Evolutionary conservation across 331 rosid species (phyloP).

Genomic region (Dryas integrifolia): DNA sequence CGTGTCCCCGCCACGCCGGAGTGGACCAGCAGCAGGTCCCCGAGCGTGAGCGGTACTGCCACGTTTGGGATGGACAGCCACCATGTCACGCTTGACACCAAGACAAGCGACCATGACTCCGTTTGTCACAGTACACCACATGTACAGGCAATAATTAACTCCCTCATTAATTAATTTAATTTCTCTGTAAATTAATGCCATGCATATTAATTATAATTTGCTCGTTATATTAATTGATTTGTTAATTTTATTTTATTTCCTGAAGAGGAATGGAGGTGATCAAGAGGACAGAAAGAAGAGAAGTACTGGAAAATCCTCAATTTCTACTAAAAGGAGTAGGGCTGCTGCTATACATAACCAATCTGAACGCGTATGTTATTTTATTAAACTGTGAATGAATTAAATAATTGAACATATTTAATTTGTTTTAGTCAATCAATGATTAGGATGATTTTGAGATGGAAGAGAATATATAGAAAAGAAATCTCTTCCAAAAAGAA

Average conservation of each 20-base stretch:
- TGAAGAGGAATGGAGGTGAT: constrained; percentile 44
- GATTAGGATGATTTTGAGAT: too few species aligned
- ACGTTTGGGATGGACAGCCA: constrained; percentile 54
- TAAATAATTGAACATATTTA: too few species aligned
- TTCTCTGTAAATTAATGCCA: neutral
- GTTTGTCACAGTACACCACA: constrained; percentile 64
- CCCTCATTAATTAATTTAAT: neutral
- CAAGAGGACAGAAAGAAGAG: constrained; percentile 43
- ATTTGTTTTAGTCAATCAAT: too few species aligned
- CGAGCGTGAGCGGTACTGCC: constrained; percentile 52
- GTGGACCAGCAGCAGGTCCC: constrained; percentile 50
- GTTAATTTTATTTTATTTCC: neutral
- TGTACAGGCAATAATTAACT: constrained; percentile 34
- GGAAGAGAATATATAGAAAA: too few species aligned
- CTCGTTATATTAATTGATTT: neutral
- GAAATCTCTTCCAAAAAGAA: neutral
- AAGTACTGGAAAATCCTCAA: constrained; percentile 46
- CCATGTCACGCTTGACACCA: constrained; percentile 44
- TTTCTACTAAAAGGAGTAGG: constrained; percentile 66
- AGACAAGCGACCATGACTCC: constrained; percentile 74
- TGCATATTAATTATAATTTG: neutral
- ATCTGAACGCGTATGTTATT: constrained; percentile 68
- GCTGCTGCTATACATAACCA: constrained; percentile 88
- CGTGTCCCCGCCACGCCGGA: constrained; percentile 28
- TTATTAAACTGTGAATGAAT: too few species aligned